Conservation (phyloP, 345 rosid species). For the Luvunga scandens region DNA sequence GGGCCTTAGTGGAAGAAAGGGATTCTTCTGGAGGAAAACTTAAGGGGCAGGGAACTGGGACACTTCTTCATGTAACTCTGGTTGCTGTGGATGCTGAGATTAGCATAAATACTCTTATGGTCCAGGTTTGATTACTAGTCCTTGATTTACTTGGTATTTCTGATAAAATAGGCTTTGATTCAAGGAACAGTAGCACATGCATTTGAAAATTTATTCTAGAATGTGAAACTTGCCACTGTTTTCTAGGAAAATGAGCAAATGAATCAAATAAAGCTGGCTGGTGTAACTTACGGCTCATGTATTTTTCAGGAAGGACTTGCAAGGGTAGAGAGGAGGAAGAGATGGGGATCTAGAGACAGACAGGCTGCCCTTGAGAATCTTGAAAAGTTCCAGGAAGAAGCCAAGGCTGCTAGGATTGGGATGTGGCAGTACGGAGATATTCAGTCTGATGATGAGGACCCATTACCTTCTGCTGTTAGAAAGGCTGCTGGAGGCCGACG, state of each 20-base stretch:
- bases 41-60: constrained; percentile 95
- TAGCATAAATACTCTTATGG: constrained; percentile 81
- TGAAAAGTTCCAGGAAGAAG: constrained; percentile 81
- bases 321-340: constrained; percentile 80
- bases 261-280: background rate
- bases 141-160: background rate
- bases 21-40: constrained; percentile 87
- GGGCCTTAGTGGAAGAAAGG: constrained; percentile 76
- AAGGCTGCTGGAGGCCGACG: constrained; percentile 72
- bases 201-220: background rate
- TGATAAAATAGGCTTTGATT: background rate
- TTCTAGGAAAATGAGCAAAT: background rate
- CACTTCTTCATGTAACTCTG: constrained; percentile 64
- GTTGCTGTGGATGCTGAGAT: constrained; percentile 70
- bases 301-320: constrained; percentile 88
- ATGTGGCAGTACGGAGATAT: constrained; percentile 97
- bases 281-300: background rate
- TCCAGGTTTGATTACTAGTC: constrained; percentile 54
- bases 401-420: constrained; percentile 61
- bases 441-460: constrained; percentile 90
- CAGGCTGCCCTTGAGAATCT: constrained; percentile 60
- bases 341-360: constrained; percentile 72
- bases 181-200: background rate
- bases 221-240: background rate
- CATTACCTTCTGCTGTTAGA: constrained; percentile 47